Evolutionary conservation across 192 early-diverging fungal genomes (phyloP), one percentile per base, ranked within the genome.

Genomic region (Backusella psychrophila): DNA sequence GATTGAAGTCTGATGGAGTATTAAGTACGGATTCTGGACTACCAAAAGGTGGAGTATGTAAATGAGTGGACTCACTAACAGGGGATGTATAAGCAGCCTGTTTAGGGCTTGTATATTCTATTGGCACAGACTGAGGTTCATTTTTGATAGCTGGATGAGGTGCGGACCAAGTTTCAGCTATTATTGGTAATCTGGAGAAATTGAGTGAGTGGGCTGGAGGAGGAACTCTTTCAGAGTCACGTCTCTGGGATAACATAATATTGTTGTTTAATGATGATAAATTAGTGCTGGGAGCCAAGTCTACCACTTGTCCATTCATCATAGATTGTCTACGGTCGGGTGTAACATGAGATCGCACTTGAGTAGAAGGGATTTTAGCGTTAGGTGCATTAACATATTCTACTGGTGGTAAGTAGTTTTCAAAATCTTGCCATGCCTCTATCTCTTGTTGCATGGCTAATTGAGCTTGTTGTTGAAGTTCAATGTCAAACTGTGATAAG

Each of bases 381-480:
- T 63, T 63, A 4, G 56, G 6, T 29, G 56, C 56, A 29, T 63
- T 63, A 23, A 63, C 56, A 71, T 71, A 19, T 26, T 31, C 41
- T 31, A 71, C 21, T 44, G 70, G 42, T 15, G 70, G 70, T 49
- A 71, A 46, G 29, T 71, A 71, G 39, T 71, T 71, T 31, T 71
- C 70, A 19, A 49, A 71, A 9, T 71, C 70, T 49, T 71, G 35
- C 70, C 70, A 71, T 44, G 70, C 41, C 41, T 71, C 70, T 44
- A 71, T 49, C 29, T 71, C 70, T 71, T 46, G 35, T 44, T 67
- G 38, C 23, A 75, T 21, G n/a, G 63, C 63, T 44, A 67, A 46
- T 63, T 66, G 59, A 17, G 74, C 63, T n/a, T 75, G 74, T 46
- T 67, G 65, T 17, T 75, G 74, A 67, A 75, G 31, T 35, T 75